Percentiles rank a stretch among this genome's conserved stretches.
Evolutionary conservation across 2,329 filamentous ascomycete species (phyloP).

Genomic region (Metarhizium humberi): DNA sequence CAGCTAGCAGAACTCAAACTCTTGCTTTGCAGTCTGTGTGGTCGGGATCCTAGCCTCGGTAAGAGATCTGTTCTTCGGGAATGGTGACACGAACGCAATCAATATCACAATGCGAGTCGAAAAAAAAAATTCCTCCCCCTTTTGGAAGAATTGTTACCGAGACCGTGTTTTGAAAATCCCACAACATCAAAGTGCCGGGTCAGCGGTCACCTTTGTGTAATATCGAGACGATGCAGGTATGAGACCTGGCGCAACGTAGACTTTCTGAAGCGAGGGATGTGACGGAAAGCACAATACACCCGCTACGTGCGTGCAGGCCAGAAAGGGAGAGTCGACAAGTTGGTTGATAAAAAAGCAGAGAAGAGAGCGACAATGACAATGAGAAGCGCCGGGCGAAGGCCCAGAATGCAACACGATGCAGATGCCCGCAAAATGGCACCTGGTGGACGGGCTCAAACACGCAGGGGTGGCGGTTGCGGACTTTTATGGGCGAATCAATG

Average conservation of each 20-base stretch:
- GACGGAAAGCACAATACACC: background rate
- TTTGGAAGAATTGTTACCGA: background rate
- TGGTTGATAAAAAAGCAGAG: background rate
- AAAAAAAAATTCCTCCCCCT: background rate
- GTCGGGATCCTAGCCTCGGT: background rate
- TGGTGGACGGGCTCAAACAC: slow-evolving; percentile 1
- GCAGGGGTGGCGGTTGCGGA: slow-evolving; percentile 7
- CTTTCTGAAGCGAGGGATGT: background rate
- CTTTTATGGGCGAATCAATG: slow-evolving; percentile 5
- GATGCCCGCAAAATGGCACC: slow-evolving; percentile 4
- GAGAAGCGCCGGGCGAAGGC: slow-evolving; percentile 4
- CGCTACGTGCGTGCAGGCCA: background rate
- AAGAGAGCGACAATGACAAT: background rate
- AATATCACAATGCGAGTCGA: background rate
- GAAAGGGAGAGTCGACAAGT: background rate
- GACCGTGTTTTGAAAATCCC: background rate
- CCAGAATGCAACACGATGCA: slow-evolving; percentile 7
- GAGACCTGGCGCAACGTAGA: background rate
- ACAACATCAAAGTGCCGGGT: background rate
- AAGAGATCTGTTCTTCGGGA: background rate
- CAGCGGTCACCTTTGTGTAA: background rate
- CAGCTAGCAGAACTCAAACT: background rate
- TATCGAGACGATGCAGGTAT: background rate
- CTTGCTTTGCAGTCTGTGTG: background rate
- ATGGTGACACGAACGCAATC: background rate